Conservation (phyloP, 2,329 filamentous ascomycete species). For the Colletotrichum chlorophyti region DNA sequence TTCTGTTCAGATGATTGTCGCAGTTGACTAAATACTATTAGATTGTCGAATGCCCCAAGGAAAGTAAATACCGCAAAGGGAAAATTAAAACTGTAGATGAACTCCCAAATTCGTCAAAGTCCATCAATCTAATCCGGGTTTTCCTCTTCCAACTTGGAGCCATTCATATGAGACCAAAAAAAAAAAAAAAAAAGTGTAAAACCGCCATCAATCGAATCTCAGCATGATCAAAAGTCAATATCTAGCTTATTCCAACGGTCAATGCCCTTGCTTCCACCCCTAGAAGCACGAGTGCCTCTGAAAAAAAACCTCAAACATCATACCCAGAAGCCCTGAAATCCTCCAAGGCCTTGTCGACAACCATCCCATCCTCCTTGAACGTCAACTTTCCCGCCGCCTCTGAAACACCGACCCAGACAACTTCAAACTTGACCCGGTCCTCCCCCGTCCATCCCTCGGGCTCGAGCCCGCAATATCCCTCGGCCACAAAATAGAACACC, state of each 20-base stretch:
- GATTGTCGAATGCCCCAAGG: no score
- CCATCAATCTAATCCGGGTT: no score
- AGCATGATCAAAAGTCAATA: no score
- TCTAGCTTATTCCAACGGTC: background rate
- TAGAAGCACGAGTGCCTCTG: background rate
- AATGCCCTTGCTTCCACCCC: background rate
- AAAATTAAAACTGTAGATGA: no score
- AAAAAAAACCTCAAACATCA: conserved; percentile 31
- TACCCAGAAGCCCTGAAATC: conserved; percentile 37
- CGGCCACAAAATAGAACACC: conserved; percentile 48
- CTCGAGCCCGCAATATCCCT: conserved; percentile 35
- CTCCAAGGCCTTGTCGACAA: conserved; percentile 35
- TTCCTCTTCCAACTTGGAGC: no score
- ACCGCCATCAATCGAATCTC: no score
- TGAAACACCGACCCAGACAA: conserved; percentile 35
- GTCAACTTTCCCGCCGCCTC: conserved; percentile 33
- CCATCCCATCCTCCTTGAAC: conserved; percentile 33
- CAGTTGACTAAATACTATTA: no score
- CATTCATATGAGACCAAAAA: no score
- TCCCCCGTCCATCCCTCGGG: conserved; percentile 10
- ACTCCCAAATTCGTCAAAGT: no score
- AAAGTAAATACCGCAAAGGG: no score
- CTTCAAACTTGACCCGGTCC: conserved; percentile 37
- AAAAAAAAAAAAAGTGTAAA: no score
- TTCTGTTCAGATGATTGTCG: no score